Base-by-base conservation (phyloP, 2,329 filamentous ascomycete species). In the Ophioceras dolichostomum region DNA sequence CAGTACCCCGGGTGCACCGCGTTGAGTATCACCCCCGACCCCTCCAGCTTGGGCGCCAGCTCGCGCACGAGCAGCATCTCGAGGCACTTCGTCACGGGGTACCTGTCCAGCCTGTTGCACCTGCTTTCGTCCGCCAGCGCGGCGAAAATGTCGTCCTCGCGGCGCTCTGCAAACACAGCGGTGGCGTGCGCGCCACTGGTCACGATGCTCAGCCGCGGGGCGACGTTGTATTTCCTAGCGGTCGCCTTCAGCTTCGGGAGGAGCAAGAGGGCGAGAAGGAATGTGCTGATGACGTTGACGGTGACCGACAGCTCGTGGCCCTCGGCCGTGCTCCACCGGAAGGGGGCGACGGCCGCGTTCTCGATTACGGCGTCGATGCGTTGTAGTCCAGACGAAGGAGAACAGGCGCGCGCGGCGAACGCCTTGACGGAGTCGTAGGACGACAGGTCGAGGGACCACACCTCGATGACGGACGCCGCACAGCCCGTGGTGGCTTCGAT, bases 401-500 rank as follows among this genome's bases (percentile, higher is more conserved):
- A n/a, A n/a, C n/a, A n/a, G 2, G 53, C 52, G 3, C 56, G 54
- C 4, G 26, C 39, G 14, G 54, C 59, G 41, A 68, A 68, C 3
- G 49, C 47, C 39, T 53, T 48, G 32, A 68, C 52, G 0, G 62
- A 66, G 1, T 50, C 50, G 39, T 61, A 61, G 12, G 45, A 54
- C 2, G 43, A 43, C 43, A 68, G 57, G 46, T 69, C 64, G 2
- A 70, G 46, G 8, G 47, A 22, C 62, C 64, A 69, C 5, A 68
- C 62, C 31, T 42, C 26, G 29, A 47, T 31, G 4, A 20, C 22
- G 9, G 16, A 35, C 1, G 31, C 22, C 4, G n/a, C 18, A n/a
- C 36, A 32, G 6, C 28, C 28, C 3, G 39, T 34, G 4, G 32
- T 29, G 10, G 19, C 26, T 9, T 40, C 18, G 20, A 58, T 40